Conservation (phyloP, 352 stramenopile species). For the Globisporangium abappressorium region DNA sequence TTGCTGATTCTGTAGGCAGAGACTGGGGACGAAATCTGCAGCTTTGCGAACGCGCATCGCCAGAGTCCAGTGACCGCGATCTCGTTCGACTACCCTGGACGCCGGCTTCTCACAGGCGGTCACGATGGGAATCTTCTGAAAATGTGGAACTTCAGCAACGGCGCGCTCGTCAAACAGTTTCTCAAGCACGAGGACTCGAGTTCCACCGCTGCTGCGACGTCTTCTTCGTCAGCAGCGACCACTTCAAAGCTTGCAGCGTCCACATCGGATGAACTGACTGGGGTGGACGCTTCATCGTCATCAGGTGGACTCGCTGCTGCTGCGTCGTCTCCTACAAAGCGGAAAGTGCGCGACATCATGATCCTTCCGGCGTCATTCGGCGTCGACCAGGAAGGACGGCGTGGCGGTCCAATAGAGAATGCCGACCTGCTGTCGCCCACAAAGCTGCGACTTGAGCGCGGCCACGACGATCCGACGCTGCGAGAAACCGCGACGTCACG, state of each 20-base stretch:
- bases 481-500: background rate
- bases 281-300: background rate
- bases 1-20: slow-evolving; percentile 32
- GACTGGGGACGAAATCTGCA: slow-evolving; percentile 79
- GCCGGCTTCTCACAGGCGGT: slow-evolving; percentile 74
- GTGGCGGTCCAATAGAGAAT: slow-evolving; percentile 34
- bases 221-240: slow-evolving; percentile 16
- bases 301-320: background rate
- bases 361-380: slow-evolving; percentile 56
- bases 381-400: slow-evolving; percentile 51
- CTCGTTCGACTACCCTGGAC: slow-evolving; percentile 75
- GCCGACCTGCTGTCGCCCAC: slow-evolving; percentile 54
- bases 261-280: background rate
- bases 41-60: slow-evolving; percentile 68
- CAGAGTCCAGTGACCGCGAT: slow-evolving; percentile 75
- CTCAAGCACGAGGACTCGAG: slow-evolving; percentile 49
- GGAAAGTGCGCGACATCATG: slow-evolving; percentile 64
- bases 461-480: slow-evolving; percentile 8
- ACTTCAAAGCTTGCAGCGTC: slow-evolving; percentile 5
- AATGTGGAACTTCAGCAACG: slow-evolving; percentile 91
- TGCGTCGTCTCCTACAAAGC: slow-evolving; percentile 21
- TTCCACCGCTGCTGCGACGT: background rate
- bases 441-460: slow-evolving; percentile 22
- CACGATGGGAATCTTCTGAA: slow-evolving; percentile 78
- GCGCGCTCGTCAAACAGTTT: slow-evolving; percentile 80